Conservation (phyloP, 1,139 yeast species). For the Hanseniaspora sp. region DNA sequence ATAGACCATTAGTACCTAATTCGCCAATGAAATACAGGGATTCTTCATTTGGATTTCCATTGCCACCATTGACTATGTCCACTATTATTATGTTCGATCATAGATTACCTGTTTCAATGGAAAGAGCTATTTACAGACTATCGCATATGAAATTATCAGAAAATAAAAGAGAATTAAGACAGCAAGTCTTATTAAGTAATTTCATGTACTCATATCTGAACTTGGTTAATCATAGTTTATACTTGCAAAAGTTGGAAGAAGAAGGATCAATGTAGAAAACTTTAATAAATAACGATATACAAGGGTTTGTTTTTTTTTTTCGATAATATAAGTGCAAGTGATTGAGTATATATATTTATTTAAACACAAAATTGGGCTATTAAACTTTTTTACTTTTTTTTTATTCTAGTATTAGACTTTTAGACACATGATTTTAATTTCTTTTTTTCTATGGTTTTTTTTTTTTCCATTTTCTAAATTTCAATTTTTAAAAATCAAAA, state of each 20-base stretch:
- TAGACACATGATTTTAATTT: neutral
- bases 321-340: too few relatives aligned
- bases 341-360: too few relatives aligned
- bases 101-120: constrained; percentile 87
- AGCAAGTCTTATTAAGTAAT: constrained; percentile 83
- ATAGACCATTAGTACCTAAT: constrained; percentile 37
- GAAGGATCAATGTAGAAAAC: constrained; percentile 17
- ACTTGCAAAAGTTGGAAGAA: constrained; percentile 48
- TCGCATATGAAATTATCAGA: constrained; percentile 89
- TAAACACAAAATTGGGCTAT: too few relatives aligned
- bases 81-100: constrained; percentile 70
- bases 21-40: constrained; percentile 70
- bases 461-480: too few relatives aligned
- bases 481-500: neutral
- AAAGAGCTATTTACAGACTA: constrained; percentile 83
- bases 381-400: neutral
- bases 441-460: neutral
- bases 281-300: neutral
- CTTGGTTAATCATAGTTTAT: constrained; percentile 78
- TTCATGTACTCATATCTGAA: constrained; percentile 96
- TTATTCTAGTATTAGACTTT: too few relatives aligned
- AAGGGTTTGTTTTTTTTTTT: neutral
- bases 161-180: constrained; percentile 78
- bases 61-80: constrained; percentile 67
- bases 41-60: constrained; percentile 75